A percentile compares a stretch with the other conserved stretches of the same genome.
Evolutionary conservation across 768 basidiomycete genomes (phyloP).

Genomic region (Phanerodontia chrysosporium): DNA sequence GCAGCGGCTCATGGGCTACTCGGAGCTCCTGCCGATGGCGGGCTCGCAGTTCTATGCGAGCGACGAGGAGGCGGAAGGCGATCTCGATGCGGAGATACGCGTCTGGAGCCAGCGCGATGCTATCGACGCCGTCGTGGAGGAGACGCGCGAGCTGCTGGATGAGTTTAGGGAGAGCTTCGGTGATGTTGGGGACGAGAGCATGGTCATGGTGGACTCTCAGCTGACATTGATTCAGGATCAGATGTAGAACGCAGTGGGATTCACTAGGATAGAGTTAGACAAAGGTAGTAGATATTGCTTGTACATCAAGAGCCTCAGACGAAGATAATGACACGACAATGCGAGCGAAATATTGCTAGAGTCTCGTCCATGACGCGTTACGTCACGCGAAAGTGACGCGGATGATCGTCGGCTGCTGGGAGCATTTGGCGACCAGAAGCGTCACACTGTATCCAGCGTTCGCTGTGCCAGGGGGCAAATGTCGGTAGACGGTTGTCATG

Average conservation of each 20-base stretch:
- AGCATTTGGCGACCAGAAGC: too few relatives aligned
- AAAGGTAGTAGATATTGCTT: too few relatives aligned
- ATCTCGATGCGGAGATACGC: constrained; percentile 21
- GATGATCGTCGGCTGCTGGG: too few relatives aligned
- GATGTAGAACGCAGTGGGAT: background rate
- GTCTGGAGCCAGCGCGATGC: constrained; percentile 56
- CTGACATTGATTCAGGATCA: background rate
- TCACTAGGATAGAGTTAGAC: too few relatives aligned
- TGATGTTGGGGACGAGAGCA: constrained; percentile 14
- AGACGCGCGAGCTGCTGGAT: constrained; percentile 53
- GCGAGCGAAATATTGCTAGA: too few relatives aligned
- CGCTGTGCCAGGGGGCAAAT: too few relatives aligned
- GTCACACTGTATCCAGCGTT: too few relatives aligned
- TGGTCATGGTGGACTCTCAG: constrained; percentile 14
- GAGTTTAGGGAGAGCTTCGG: constrained; percentile 40
- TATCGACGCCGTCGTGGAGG: constrained; percentile 45
- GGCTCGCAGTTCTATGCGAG: constrained; percentile 29
- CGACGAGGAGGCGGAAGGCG: constrained; percentile 14
- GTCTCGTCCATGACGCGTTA: too few relatives aligned
- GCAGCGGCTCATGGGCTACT: constrained; percentile 63
- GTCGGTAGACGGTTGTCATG: too few relatives aligned
- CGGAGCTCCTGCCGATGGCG: constrained; percentile 47
- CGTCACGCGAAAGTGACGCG: too few relatives aligned
- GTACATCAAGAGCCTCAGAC: too few relatives aligned
- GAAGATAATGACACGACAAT: too few relatives aligned